A percentile compares a stretch with the other conserved stretches of the same genome.
Evolutionary conservation across 1,284 basidiomycete species (phyloP).

Genomic region (Sporisorium iseilematis-ciliati): DNA sequence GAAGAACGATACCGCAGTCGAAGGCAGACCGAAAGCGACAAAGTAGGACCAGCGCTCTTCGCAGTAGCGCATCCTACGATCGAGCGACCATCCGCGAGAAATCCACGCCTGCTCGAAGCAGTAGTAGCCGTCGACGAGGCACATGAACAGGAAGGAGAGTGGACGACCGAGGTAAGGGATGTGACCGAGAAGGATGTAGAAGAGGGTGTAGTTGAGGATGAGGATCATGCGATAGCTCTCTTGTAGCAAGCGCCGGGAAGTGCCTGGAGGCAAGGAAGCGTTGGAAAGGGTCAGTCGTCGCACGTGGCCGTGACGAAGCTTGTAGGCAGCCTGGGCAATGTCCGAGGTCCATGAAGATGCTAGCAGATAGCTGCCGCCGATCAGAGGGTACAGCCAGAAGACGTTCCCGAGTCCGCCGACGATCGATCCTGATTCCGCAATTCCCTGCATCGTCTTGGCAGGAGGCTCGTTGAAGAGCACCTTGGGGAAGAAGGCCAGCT

Average conservation of each 20-base stretch:
- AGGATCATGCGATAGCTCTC: conserved; percentile 62
- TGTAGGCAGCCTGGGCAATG: conserved; percentile 64
- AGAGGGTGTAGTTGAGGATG: conserved; percentile 60
- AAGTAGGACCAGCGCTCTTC: conserved; percentile 68
- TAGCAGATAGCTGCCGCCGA: conserved; percentile 64
- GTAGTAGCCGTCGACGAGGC: conserved; percentile 67
- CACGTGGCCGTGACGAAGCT: conserved; percentile 43
- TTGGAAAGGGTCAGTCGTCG: conserved; percentile 36
- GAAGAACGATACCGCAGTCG: conserved; percentile 67
- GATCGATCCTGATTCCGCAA: conserved; percentile 18
- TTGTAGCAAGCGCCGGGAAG: conserved; percentile 52
- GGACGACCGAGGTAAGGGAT: conserved; percentile 60
- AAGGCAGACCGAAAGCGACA: conserved; percentile 66
- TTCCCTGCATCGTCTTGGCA: conserved; percentile 15
- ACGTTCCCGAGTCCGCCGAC: conserved; percentile 52
- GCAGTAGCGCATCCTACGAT: conserved; percentile 64
- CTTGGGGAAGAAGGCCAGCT: conserved; percentile 64
- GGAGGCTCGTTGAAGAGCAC: conserved; percentile 52
- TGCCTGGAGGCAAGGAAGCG: conserved; percentile 40
- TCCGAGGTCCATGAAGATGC: conserved; percentile 66
- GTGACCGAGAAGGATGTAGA: conserved; percentile 53
- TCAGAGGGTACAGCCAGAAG: conserved; percentile 67
- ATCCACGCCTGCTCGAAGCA: conserved; percentile 68
- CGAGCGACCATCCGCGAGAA: conserved; percentile 59
- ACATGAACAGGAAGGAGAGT: conserved; percentile 64